Percentiles rank a stretch among this genome's conserved stretches.
Conservation (phyloP, 2,329 filamentous ascomycete genomes). For the Colletotrichum somersetense region DNA sequence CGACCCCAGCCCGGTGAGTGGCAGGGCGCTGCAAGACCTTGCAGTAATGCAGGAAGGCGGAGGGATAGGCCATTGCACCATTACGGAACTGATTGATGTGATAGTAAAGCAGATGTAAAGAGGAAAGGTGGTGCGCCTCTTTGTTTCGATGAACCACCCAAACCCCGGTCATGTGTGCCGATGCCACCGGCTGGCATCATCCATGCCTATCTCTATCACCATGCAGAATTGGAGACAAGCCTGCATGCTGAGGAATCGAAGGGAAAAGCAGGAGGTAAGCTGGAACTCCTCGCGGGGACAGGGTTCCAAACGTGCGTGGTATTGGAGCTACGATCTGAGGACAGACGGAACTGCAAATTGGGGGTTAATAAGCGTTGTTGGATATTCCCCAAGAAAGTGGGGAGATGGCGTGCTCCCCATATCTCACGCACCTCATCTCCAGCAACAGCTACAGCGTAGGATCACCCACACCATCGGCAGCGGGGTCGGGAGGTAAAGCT, state of each 20-base stretch:
- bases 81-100: slow-evolving; percentile 34
- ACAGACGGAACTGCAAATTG: neutral
- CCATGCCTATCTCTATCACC: slow-evolving; percentile 20
- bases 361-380: neutral
- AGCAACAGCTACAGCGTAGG: slow-evolving; percentile 1
- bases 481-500: slow-evolving; percentile 10
- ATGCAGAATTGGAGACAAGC: slow-evolving; percentile 14
- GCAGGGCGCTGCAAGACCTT: neutral
- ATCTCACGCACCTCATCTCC: slow-evolving; percentile 22
- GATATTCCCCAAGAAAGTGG: slow-evolving; percentile 42
- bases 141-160: slow-evolving; percentile 1
- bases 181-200: slow-evolving; percentile 10
- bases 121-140: slow-evolving; percentile 5
- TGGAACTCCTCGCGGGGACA: neutral
- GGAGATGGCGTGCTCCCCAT: slow-evolving; percentile 42
- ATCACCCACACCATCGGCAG: neutral
- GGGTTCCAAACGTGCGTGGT: neutral
- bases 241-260: neutral
- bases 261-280: slow-evolving; percentile 2
- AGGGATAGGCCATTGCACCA: slow-evolving; percentile 28
- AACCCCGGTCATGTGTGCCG: slow-evolving; percentile 6
- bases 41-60: neutral
- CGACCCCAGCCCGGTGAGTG: neutral
- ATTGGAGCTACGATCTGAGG: slow-evolving; percentile 33
- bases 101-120: slow-evolving; percentile 7